Evolutionary conservation across 2,329 filamentous ascomycete genomes (phyloP).

Genomic region (Teratosphaeria destructans): DNA sequence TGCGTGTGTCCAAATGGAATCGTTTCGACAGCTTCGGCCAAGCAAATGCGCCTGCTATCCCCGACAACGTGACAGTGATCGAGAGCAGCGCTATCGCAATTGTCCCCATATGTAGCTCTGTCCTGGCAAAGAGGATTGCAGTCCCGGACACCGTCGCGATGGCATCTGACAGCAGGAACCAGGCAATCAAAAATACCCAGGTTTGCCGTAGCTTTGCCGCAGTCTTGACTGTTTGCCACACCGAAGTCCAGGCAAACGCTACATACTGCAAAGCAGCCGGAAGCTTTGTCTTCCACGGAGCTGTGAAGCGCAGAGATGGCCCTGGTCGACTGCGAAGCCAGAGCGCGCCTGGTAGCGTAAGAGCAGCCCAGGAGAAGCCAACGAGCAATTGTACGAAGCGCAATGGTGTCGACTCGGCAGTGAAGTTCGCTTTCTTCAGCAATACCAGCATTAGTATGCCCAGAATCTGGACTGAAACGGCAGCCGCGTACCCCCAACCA

Average conservation of each 20-base stretch:
- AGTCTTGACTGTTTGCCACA: slow-evolving; percentile 68
- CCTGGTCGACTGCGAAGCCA: slow-evolving; percentile 85
- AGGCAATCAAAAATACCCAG: slow-evolving; percentile 69
- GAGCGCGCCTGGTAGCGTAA: slow-evolving; percentile 77
- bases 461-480: slow-evolving; percentile 71
- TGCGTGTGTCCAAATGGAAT: slow-evolving; percentile 62
- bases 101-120: slow-evolving; percentile 77
- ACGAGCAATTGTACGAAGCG: slow-evolving; percentile 78
- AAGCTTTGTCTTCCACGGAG: slow-evolving; percentile 22
- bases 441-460: slow-evolving; percentile 70
- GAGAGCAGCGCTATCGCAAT: slow-evolving; percentile 86
- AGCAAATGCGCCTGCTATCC: slow-evolving; percentile 77
- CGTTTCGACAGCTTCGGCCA: slow-evolving; percentile 71
- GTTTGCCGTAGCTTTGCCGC: slow-evolving; percentile 65
- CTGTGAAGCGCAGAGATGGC: slow-evolving; percentile 48
- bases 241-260: slow-evolving; percentile 71
- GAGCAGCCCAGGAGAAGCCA: slow-evolving; percentile 84
- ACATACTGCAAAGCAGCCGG: slow-evolving; percentile 66
- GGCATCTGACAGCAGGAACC: slow-evolving; percentile 90
- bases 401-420: slow-evolving; percentile 73
- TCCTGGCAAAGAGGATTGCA: slow-evolving; percentile 92
- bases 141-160: slow-evolving; percentile 92
- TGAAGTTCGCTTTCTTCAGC: slow-evolving; percentile 54
- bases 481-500: slow-evolving; percentile 84
- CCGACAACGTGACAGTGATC: slow-evolving; percentile 75